Base-by-base conservation (phyloP, 2,329 filamentous ascomycete species). In the Xenosphaeropsis pyriputrescens region DNA sequence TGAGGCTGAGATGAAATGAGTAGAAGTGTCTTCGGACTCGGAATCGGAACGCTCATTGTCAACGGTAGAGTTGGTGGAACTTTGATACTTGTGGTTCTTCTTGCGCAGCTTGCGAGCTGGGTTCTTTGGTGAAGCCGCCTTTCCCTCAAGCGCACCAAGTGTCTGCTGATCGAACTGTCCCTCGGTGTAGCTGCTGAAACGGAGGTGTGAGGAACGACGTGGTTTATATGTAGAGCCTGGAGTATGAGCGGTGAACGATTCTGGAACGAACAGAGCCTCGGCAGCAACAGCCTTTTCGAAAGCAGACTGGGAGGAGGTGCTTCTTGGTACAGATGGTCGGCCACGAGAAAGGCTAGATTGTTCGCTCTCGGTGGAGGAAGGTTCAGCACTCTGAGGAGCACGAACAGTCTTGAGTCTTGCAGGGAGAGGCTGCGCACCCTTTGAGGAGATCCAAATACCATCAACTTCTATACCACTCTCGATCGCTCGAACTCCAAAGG, bases 401-500 rank as follows among this genome's bases (percentile, higher is more conserved):
- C 45, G 35, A 17, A 39, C 39, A 11, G 46, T 35, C 18, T 45
- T 48, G 17, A 48, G 26, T 32, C 44, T 41, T 32, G 44, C 50
- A 13, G 46, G 47, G 8, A 47, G 36, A 34, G 49, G 50, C n/a
- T 44, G 48, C 12, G 39, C 50, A 13, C 42, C 41, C 32, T 47
- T 47, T 9, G 51, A 53, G 6, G 51, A 54, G 36, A 82, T 74
- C 78, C 81, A 85, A 36, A 95, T 86, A 4, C 85, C 88, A 45
- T 93, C 84, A 6, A 93, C 73, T 53, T 89, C 73, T 32, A 93
- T 66, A 5, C 86, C 86, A 47, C 73, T 81, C 55, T 94, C 79
- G 34, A 95, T 73, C 6, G 88, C 88, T 47, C 82, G 76, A 38
- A 91, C 74, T 15, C 89, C 88, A 50, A 95, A 95, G 0, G 85